These are phyloP conservation scores for Calonectria honghensis DNA, from an alignment of 2,329 filamentous ascomycete genomes.

Conservation along the genomic window DNA sequence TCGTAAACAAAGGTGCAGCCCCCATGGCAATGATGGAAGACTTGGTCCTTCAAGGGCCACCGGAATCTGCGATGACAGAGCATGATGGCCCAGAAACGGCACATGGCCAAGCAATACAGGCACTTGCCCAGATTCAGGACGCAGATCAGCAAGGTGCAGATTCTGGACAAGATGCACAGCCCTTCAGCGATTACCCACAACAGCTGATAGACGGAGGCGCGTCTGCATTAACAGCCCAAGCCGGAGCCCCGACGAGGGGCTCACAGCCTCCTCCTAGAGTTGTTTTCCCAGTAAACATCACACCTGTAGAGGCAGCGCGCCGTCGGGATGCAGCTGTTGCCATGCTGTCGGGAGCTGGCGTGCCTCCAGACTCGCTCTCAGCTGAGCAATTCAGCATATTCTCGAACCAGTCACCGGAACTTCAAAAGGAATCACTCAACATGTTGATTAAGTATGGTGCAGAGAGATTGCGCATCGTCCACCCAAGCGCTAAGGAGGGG, in stretches of 20 bases:
- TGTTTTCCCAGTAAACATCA: slow-evolving; percentile 58
- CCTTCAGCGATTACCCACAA: slow-evolving; percentile 45
- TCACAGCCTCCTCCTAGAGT: slow-evolving; percentile 43
- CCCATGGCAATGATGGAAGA: slow-evolving; percentile 1
- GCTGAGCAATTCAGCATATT: slow-evolving; percentile 76
- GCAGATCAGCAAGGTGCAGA: slow-evolving; percentile 28
- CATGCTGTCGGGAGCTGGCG: slow-evolving; percentile 66
- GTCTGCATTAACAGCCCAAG: slow-evolving; percentile 36
- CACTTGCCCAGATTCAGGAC: slow-evolving; percentile 36
- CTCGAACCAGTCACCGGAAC: slow-evolving; percentile 74
- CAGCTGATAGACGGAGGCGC: slow-evolving; percentile 41
- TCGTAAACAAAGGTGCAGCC: slow-evolving; percentile 43
- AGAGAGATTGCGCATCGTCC: slow-evolving; percentile 74
- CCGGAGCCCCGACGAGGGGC: slow-evolving; percentile 32
- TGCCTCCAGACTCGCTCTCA: slow-evolving; percentile 72
- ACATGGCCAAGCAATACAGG: background rate
- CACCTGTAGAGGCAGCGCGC: slow-evolving; percentile 69
- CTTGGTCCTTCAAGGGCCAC: slow-evolving; percentile 40
- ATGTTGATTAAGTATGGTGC: slow-evolving; percentile 76
- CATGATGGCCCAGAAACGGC: slow-evolving; percentile 8
- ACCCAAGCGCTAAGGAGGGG: slow-evolving; percentile 65
- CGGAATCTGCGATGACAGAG: slow-evolving; percentile 35
- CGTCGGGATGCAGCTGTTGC: slow-evolving; percentile 69
- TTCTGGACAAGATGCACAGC: slow-evolving; percentile 33
- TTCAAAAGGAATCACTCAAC: slow-evolving; percentile 72